Evolutionary conservation across 2,329 filamentous ascomycete species (phyloP).

Genomic region (Talaromyces sp.): DNA sequence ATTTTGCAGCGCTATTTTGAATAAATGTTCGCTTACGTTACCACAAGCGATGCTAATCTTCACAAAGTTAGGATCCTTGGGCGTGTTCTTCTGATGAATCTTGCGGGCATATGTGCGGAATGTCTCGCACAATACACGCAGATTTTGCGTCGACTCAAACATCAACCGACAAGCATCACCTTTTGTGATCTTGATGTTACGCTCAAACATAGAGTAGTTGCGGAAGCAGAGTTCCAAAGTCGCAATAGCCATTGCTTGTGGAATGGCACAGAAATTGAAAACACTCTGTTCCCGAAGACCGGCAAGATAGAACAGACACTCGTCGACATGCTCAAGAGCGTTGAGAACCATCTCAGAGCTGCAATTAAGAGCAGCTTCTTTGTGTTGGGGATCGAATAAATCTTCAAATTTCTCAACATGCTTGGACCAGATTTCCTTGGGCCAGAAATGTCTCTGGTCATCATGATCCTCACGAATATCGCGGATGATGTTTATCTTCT

Average conservation of each 20-base stretch:
- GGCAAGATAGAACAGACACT: conserved; percentile 97
- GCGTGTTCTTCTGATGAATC: conserved; percentile 92
- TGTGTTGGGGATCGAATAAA: conserved; percentile 76
- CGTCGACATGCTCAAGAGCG: conserved; percentile 78
- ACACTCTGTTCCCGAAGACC: conserved; percentile 92
- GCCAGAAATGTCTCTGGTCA: conserved; percentile 89
- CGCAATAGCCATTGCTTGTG: conserved; percentile 95
- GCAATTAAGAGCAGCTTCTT: conserved; percentile 74
- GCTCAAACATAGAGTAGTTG: conserved; percentile 79
- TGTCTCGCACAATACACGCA: conserved; percentile 72
- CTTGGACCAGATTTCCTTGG: conserved; percentile 94
- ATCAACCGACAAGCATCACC: conserved; percentile 89
- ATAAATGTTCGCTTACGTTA: conserved; percentile 55
- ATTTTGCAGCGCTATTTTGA: conserved; percentile 5
- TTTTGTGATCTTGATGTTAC: conserved; percentile 94
- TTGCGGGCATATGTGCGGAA: conserved; percentile 73
- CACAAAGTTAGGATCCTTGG: conserved; percentile 85
- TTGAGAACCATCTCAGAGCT: conserved; percentile 93
- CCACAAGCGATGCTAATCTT: conserved; percentile 87
- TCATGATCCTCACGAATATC: conserved; percentile 87
- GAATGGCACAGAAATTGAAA: conserved; percentile 98
- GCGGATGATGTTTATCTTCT: conserved; percentile 98
- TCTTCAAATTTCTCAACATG: conserved; percentile 87
- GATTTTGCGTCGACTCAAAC: conserved; percentile 87
- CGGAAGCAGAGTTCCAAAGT: conserved; percentile 89